phyloP scores from a whole-genome alignment of 257 asterid species.

The Thymus quinquecostatus region DNA sequence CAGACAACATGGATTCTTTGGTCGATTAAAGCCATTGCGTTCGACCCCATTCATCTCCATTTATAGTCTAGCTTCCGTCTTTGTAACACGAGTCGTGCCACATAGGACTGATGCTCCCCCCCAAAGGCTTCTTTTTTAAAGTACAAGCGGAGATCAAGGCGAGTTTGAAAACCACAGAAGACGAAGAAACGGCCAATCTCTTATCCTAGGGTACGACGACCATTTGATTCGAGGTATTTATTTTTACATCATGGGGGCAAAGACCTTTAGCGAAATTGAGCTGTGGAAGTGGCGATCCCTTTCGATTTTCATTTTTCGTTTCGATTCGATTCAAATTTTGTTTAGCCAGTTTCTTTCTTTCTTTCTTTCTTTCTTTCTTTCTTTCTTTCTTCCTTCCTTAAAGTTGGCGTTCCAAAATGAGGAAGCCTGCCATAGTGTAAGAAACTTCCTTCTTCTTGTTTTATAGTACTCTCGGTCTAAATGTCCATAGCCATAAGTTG shows the following conservation, averaged over 20 bases:
- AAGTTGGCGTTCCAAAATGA: neutral
- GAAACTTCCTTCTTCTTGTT: conserved; percentile 4
- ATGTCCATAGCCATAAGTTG: neutral
- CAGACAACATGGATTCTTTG: conserved; percentile 51
- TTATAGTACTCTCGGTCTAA: neutral
- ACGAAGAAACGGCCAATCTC: conserved; percentile 34
- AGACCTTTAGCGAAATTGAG: conserved; percentile 36
- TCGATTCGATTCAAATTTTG: conserved; percentile 3
- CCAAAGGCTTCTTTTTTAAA: conserved; percentile 30
- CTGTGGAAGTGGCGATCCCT: conserved; percentile 22
- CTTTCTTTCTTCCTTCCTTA: neutral
- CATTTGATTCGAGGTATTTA: conserved; percentile 42
- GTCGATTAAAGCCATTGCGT: conserved; percentile 38
- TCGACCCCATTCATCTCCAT: conserved; percentile 46
- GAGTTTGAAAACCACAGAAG: conserved; percentile 30
- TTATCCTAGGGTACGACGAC: conserved; percentile 43
- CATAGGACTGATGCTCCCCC: conserved; percentile 28
- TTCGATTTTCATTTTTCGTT: neutral
- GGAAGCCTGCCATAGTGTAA: conserved; percentile 13
- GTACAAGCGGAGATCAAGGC: conserved; percentile 32
- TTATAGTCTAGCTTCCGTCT: conserved; percentile 30
- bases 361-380: too few relatives aligned
- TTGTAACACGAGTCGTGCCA: neutral
- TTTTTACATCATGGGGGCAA: conserved; percentile 33
- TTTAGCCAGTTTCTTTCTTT: conserved; percentile 2